Percentiles rank a stretch among this genome's conserved stretches.
These are phyloP conservation scores for Eucalyptus erythrocorys DNA, from an alignment of 345 rosid genomes.

Conservation along the genomic window DNA sequence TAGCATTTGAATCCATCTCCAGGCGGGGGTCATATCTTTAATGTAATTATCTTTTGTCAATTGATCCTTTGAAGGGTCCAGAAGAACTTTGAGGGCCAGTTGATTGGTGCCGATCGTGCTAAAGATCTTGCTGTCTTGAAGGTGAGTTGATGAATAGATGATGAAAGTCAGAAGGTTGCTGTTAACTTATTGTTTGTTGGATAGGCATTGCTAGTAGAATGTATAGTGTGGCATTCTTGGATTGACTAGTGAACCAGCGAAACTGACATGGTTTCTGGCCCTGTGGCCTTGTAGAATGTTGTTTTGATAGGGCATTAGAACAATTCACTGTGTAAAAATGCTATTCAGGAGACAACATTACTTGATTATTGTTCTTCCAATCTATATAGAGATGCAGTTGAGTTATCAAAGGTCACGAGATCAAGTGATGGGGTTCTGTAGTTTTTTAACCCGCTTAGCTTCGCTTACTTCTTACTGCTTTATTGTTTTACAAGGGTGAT, in stretches of 20 bases:
- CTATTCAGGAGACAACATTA: not conserved
- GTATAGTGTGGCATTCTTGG: not conserved
- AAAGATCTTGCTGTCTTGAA: slow-evolving; percentile 96
- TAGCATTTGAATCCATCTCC: not conserved
- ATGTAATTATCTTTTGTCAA: not conserved
- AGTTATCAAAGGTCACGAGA: not conserved
- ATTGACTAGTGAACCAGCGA: not conserved
- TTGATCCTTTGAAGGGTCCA: slow-evolving; percentile 44
- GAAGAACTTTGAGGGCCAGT: slow-evolving; percentile 85
- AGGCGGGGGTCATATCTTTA: not conserved
- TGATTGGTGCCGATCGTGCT: slow-evolving; percentile 83
- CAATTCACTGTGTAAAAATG: not conserved
- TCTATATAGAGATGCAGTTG: not conserved
- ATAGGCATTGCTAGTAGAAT: not conserved
- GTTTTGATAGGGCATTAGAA: not conserved
- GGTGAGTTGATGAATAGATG: slow-evolving; percentile 10
- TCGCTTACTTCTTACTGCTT: not conserved
- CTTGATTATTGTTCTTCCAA: not conserved
- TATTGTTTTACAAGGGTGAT: not conserved
- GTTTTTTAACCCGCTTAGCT: not conserved
- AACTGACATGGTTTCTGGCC: not conserved
- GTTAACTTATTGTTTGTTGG: not conserved
- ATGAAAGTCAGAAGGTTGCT: not conserved
- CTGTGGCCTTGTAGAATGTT: not conserved
- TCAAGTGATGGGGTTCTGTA: not conserved